Conservation (phyloP, 352 stramenopile genomes). For the Phytopythium chamaehyphon region DNA sequence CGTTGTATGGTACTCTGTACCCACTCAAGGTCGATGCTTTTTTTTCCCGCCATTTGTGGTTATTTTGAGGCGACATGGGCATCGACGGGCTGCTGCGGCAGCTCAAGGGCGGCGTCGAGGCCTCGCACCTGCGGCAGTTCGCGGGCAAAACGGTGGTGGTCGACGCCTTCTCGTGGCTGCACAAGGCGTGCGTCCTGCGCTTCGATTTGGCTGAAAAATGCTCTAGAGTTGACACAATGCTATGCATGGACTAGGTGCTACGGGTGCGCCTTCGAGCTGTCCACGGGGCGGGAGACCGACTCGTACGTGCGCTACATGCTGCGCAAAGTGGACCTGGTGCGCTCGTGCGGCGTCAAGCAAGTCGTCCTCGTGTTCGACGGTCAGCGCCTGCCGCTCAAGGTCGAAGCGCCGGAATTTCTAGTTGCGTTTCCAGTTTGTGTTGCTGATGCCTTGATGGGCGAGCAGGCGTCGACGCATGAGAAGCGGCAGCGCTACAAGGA, state of each 20-base stretch:
- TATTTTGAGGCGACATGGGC: constrained; percentile 28
- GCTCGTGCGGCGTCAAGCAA: constrained; percentile 41
- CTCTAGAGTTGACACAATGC: not conserved
- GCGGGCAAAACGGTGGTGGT: constrained; percentile 54
- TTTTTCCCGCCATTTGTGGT: not conserved
- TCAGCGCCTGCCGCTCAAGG: constrained; percentile 68
- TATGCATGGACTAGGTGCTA: no score
- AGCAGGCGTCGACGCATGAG: constrained; percentile 54
- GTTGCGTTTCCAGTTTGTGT: no score
- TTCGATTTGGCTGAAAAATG: not conserved
- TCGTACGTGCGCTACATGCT: constrained; percentile 74
- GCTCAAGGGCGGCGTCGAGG: constrained; percentile 50
- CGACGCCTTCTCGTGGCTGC: constrained; percentile 74
- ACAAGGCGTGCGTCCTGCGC: constrained; percentile 49
- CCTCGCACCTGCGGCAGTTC: constrained; percentile 50
- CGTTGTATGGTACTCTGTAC: no score
- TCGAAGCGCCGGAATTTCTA: no score
- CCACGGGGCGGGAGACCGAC: constrained; percentile 53
- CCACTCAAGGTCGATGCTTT: no score
- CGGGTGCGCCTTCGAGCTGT: constrained; percentile 71
- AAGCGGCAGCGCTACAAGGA: constrained; percentile 58
- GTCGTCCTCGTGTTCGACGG: constrained; percentile 76
- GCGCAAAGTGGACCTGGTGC: constrained; percentile 64
- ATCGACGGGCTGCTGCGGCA: constrained; percentile 62
- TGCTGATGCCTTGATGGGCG: not conserved